Conservation (phyloP, 805 yeast species). For the Sugiyamaella marilandica region DNA sequence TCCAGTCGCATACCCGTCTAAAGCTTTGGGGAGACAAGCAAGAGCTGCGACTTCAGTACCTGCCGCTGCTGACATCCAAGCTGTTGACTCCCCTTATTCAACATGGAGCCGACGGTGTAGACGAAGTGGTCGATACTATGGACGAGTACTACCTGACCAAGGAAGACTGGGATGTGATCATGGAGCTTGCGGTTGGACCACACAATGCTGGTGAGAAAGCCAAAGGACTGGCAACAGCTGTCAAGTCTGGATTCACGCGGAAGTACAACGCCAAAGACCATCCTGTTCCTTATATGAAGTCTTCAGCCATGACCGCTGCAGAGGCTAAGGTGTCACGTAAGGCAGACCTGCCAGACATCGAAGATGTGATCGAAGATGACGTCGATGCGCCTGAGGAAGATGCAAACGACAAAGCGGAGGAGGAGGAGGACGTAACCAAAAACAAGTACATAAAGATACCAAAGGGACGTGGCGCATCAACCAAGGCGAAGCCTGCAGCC, state of each 20-base stretch:
- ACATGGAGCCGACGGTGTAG: slow-evolving; percentile 59
- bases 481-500: slow-evolving; percentile 20
- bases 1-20: slow-evolving; percentile 82
- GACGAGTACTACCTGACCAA: slow-evolving; percentile 82
- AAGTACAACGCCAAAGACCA: slow-evolving; percentile 71
- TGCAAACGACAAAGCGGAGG: slow-evolving; percentile 39
- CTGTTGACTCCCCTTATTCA: slow-evolving; percentile 55
- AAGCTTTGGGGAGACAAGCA: slow-evolving; percentile 69
- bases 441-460: slow-evolving; percentile 58
- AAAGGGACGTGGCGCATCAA: slow-evolving; percentile 34
- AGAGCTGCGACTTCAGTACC: slow-evolving; percentile 71
- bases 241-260: slow-evolving; percentile 82
- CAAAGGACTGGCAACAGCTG: slow-evolving; percentile 68
- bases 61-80: slow-evolving; percentile 57
- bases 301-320: slow-evolving; percentile 37
- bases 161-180: slow-evolving; percentile 86
- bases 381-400: slow-evolving; percentile 28
- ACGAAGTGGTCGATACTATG: slow-evolving; percentile 61
- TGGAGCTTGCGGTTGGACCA: slow-evolving; percentile 77
- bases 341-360: slow-evolving; percentile 52
- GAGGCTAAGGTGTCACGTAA: slow-evolving; percentile 23
- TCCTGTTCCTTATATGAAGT: slow-evolving; percentile 75
- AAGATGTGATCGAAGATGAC: slow-evolving; percentile 53
- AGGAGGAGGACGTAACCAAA: slow-evolving; percentile 49
- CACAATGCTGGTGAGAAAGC: slow-evolving; percentile 40